A percentile compares a stretch with the other conserved stretches of the same genome.
These are phyloP conservation scores for Penicillium palitans DNA, from an alignment of 2,329 filamentous ascomycete genomes.

Conservation along the genomic window DNA sequence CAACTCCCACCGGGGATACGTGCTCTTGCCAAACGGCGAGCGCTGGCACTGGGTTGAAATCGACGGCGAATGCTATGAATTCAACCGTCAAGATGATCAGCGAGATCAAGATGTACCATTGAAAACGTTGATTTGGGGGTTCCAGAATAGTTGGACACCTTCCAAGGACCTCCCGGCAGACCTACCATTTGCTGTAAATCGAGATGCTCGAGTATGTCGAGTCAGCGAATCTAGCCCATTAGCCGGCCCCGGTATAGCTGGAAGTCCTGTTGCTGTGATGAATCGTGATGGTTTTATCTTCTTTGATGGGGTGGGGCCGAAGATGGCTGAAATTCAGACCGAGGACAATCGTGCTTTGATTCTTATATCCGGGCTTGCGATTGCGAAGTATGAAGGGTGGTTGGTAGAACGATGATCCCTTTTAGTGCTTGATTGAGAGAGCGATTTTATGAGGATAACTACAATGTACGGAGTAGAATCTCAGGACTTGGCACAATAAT, in stretches of 20 bases:
- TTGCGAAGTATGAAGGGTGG: not conserved
- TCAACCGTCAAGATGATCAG: not conserved
- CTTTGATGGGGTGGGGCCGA: not conserved
- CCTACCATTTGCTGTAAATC: not conserved
- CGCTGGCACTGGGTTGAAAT: not conserved
- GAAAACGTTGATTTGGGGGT: not conserved
- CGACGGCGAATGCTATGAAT: not conserved
- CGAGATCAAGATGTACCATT: not conserved
- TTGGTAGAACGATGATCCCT: not conserved
- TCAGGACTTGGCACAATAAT: not conserved
- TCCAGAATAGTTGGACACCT: not conserved
- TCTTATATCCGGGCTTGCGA: not conserved
- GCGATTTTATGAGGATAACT: not conserved
- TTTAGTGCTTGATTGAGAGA: not conserved
- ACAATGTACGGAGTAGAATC: not conserved
- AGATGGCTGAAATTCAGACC: not conserved
- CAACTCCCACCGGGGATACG: not conserved
- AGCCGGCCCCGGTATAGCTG: not conserved
- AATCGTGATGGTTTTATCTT: not conserved
- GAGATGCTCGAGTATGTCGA: not conserved
- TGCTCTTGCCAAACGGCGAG: not conserved
- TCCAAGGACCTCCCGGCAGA: not conserved
- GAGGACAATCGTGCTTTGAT: not conserved
- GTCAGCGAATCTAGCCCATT: not conserved
- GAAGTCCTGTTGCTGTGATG: not conserved